Conservation (phyloP, 2,329 filamentous ascomycete genomes). For the Parascedosporium putredinis region DNA sequence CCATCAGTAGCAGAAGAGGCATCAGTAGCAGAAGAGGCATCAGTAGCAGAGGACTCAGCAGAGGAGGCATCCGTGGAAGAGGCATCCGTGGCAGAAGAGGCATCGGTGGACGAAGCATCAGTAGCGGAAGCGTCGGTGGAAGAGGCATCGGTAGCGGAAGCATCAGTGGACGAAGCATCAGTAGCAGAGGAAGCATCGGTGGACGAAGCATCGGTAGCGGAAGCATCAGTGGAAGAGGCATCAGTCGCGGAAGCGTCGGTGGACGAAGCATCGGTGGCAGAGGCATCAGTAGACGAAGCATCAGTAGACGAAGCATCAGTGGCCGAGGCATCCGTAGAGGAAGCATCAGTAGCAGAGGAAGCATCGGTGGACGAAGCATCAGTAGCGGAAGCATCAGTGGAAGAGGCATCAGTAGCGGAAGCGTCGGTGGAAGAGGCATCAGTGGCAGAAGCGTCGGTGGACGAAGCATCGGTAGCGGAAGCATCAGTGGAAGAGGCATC, state of each 20-base stretch:
- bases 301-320: too few species aligned
- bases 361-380: too few species aligned
- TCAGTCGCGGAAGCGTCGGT: slow-evolving; percentile 9
- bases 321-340: too few species aligned
- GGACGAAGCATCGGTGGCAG: slow-evolving; percentile 9
- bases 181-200: not conserved
- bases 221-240: too few species aligned
- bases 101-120: slow-evolving; percentile 5
- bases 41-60: not conserved
- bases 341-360: not conserved
- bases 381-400: too few species aligned
- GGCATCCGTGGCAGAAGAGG: not conserved
- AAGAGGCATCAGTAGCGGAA: not conserved
- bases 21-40: too few species aligned
- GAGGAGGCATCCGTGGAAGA: slow-evolving; percentile 11
- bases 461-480: slow-evolving; percentile 4
- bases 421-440: slow-evolving; percentile 9
- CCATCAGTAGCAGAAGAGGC: too few species aligned
- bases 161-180: slow-evolving; percentile 6
- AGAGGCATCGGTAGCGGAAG: too few species aligned
- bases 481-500: slow-evolving; percentile 7
- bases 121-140: too few species aligned
- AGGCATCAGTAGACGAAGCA: too few species aligned
- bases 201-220: too few species aligned
- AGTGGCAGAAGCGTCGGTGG: slow-evolving; percentile 1